phyloP scores from a whole-genome alignment of 2,329 filamentous ascomycete genomes.

The Trichophyton mentagrophytes region DNA sequence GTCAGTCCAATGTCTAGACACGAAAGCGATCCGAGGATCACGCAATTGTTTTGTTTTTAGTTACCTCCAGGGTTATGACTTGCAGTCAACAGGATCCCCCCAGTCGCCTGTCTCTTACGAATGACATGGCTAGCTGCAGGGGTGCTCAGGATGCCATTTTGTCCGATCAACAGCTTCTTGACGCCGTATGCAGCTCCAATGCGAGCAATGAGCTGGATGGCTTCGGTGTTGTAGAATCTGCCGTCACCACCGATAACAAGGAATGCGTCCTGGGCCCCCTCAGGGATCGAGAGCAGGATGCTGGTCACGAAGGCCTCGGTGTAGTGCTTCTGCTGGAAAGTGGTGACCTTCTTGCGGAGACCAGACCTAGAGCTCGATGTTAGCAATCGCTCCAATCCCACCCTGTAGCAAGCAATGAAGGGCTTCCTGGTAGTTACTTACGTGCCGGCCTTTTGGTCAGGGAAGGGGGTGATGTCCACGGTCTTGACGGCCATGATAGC shows the following conservation, averaged over 20 bases:
- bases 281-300: conserved; percentile 90
- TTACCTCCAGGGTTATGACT: conserved; percentile 95
- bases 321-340: conserved; percentile 93
- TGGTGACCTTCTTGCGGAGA: conserved; percentile 96
- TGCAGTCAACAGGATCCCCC: conserved; percentile 90
- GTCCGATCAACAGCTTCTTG: conserved; percentile 95
- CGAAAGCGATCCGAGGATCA: background rate
- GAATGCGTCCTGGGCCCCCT: conserved; percentile 75
- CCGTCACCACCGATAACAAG: conserved; percentile 97
- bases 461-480: conserved; percentile 71
- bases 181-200: conserved; percentile 94
- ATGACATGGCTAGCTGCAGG: conserved; percentile 94
- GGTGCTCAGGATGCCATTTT: conserved; percentile 91
- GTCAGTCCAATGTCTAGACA: background rate
- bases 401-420: background rate
- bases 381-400: background rate
- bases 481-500: conserved; percentile 60
- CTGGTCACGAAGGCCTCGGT: conserved; percentile 90
- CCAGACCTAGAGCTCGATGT: conserved; percentile 54
- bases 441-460: conserved; percentile 98
- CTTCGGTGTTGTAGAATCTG: conserved; percentile 92
- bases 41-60: conserved; percentile 21
- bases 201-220: conserved; percentile 92
- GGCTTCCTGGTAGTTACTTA: conserved; percentile 38
- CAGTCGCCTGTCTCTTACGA: conserved; percentile 84